These are phyloP conservation scores for Truncatella angustata DNA, from an alignment of 2,329 filamentous ascomycete species.

Conservation along the genomic window DNA sequence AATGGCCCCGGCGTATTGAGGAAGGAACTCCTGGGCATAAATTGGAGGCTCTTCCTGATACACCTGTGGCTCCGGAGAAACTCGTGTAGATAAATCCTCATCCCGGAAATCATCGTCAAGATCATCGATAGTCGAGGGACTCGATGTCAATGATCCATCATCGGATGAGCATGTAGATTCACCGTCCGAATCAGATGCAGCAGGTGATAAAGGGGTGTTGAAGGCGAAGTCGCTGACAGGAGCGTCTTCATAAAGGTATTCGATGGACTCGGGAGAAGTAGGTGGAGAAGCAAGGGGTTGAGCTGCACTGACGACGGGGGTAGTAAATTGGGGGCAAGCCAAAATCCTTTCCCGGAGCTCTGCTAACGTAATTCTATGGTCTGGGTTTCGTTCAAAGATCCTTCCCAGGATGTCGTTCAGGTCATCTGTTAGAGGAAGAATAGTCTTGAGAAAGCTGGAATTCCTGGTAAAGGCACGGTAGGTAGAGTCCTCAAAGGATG, in stretches of 20 bases:
- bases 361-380: constrained; percentile 75
- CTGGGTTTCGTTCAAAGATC: constrained; percentile 85
- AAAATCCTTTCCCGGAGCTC: constrained; percentile 77
- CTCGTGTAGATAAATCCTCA: constrained; percentile 35
- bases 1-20: constrained; percentile 41
- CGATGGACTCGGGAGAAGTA: constrained; percentile 39
- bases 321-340: constrained; percentile 73
- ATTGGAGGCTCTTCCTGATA: constrained; percentile 44
- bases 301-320: constrained; percentile 31
- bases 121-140: constrained; percentile 51
- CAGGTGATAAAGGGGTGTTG: constrained; percentile 46
- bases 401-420: constrained; percentile 82
- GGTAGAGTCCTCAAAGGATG: constrained; percentile 88
- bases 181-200: constrained; percentile 41
- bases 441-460: constrained; percentile 84
- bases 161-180: constrained; percentile 48
- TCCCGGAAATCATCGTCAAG: constrained; percentile 46
- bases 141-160: constrained; percentile 55
- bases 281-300: constrained; percentile 38
- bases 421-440: constrained; percentile 86
- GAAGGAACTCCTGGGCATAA: constrained; percentile 46
- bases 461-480: constrained; percentile 89
- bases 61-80: constrained; percentile 32
- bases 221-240: constrained; percentile 43
- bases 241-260: constrained; percentile 50